Evolutionary conservation across 2,329 filamentous ascomycete species (phyloP).

Genomic region (Ceratocystis lukuohia): DNA sequence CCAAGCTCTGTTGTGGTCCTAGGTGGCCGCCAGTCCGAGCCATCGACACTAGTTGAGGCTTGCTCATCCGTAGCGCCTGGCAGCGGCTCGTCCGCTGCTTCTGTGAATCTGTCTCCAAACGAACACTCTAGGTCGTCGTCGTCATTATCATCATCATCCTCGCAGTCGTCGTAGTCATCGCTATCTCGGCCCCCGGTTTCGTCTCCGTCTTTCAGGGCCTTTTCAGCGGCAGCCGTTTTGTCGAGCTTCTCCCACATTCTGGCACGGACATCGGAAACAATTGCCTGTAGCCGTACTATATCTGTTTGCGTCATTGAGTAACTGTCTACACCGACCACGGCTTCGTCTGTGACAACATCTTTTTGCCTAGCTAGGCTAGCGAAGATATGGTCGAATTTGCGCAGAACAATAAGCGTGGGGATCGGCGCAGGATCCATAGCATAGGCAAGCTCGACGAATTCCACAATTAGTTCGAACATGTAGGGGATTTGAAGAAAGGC

Average conservation of each 20-base stretch:
- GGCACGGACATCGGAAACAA: slow-evolving; percentile 64
- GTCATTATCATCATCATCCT: not conserved
- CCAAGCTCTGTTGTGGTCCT: slow-evolving; percentile 34
- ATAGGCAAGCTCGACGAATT: slow-evolving; percentile 56
- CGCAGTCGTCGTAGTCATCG: not conserved
- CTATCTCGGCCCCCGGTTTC: not conserved
- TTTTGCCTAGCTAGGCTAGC: slow-evolving; percentile 56
- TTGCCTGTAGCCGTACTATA: slow-evolving; percentile 72
- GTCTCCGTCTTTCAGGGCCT: not conserved
- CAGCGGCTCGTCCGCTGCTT: slow-evolving; percentile 25
- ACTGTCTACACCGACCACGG: slow-evolving; percentile 57
- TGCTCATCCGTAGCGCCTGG: not conserved
- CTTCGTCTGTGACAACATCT: slow-evolving; percentile 50
- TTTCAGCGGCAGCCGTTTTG: slow-evolving; percentile 25
- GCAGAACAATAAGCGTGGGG: slow-evolving; percentile 56
- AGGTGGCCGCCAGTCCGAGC: slow-evolving; percentile 14
- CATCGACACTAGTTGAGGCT: slow-evolving; percentile 11
- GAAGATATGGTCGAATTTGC: slow-evolving; percentile 75
- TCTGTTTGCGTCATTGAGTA: slow-evolving; percentile 45
- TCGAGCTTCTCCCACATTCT: slow-evolving; percentile 31
- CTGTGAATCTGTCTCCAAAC: slow-evolving; percentile 29
- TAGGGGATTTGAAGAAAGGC: slow-evolving; percentile 44
- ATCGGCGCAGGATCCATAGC: slow-evolving; percentile 35
- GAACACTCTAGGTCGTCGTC: slow-evolving; percentile 14
- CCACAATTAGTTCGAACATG: slow-evolving; percentile 68